Evolutionary conservation across 179 eudicot genomes (phyloP), one percentile per base, ranked within the genome.

Genomic region (Nepenthes alata): DNA sequence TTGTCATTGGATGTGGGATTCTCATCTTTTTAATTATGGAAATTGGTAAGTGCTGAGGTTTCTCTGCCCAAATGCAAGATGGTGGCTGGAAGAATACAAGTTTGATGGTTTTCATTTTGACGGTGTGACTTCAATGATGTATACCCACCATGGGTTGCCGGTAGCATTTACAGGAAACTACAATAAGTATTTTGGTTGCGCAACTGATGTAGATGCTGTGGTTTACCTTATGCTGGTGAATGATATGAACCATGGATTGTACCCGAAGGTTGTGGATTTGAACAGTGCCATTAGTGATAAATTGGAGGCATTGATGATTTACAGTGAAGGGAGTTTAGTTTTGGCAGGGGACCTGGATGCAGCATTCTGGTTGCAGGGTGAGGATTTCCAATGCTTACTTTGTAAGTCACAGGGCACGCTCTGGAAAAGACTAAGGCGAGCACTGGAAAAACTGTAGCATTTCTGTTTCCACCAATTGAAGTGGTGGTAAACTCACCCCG

Each of bases 41-140:
- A 82, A 79, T 51, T 93, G 98, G 98, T 97, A 93, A 75, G 95
- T 93, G 50, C 74, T 87, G 53, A 77, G 98, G 77, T 90, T 45
- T 81, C 95, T 89, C 75, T 86, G 90, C 47, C 90, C 98, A 72
- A 93, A 90, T 72, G 97, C 95, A 65, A 87, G 98, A 87, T 93
- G 98, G 98, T 93, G 98, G 98, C 83, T 93, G 62, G 98, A 90
- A 67, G 98, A 93, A 67, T 93, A 87, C 76, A 87, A 90, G 67
- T 93, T 90, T 74, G 97, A 93, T 79, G 98, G 98, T 37, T 93
- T 90, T 75, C 82, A 95, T 78, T 93, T 90, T 81, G 98, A 93
- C 73, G 98, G 98, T 63, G 98, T 90, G 68, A 93, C 98, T 36
- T 93, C 98, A 60, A 93, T 93, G 98, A 90, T 93, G 97, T 93